Evolutionary conservation across 257 asterid genomes (phyloP).

Genomic region (Mitragyna speciosa): DNA sequence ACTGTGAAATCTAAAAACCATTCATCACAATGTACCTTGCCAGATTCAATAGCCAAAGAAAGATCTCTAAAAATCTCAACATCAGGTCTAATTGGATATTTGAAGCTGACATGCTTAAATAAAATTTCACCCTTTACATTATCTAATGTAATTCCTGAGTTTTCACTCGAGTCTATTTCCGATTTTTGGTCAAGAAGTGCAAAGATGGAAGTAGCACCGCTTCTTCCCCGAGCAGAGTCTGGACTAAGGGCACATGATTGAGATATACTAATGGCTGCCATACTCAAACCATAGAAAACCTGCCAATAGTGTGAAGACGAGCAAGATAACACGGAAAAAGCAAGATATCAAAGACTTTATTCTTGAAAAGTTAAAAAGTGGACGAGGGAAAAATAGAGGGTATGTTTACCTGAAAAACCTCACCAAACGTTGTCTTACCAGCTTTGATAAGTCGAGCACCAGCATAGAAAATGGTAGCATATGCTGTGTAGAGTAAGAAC

Average conservation of each 20-base stretch:
- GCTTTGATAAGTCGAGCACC: conserved; percentile 62
- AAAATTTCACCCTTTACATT: conserved; percentile 55
- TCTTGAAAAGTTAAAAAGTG: background rate
- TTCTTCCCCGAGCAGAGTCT: conserved; percentile 54
- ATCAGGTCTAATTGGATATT: conserved; percentile 64
- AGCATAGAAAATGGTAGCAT: conserved; percentile 57
- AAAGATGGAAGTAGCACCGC: conserved; percentile 60
- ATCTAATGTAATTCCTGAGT: conserved; percentile 36
- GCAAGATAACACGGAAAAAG: background rate
- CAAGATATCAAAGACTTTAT: background rate
- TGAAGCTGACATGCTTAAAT: conserved; percentile 52
- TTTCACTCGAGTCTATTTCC: conserved; percentile 42
- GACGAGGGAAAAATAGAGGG: background rate
- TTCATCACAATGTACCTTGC: conserved; percentile 38
- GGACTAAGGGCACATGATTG: conserved; percentile 65
- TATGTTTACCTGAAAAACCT: conserved; percentile 52
- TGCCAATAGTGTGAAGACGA: conserved; percentile 8
- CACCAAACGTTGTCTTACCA: conserved; percentile 47
- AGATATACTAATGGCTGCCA: conserved; percentile 57
- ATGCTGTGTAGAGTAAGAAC: conserved; percentile 47
- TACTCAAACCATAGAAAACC: conserved; percentile 57
- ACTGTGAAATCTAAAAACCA: background rate
- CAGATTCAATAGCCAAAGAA: conserved; percentile 47
- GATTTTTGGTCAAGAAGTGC: conserved; percentile 54
- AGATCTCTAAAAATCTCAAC: conserved; percentile 53